These are phyloP conservation scores for Diaporthe capsici DNA, from an alignment of 2,329 filamentous ascomycete genomes.

Conservation along the genomic window DNA sequence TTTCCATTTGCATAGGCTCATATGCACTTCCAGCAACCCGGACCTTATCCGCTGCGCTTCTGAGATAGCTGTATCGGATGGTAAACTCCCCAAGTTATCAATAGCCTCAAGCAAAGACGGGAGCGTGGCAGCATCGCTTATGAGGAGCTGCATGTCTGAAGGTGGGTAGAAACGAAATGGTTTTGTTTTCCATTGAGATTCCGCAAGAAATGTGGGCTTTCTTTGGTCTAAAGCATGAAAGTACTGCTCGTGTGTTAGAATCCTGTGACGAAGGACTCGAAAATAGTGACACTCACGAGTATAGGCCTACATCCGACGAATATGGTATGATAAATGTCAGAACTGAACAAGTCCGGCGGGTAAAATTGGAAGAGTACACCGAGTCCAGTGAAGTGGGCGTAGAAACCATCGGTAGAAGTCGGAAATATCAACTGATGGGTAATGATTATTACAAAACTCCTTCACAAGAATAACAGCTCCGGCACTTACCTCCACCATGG, in stretches of 20 bases:
- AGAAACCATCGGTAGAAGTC: neutral
- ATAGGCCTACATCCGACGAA: constrained; percentile 13
- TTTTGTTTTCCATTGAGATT: neutral
- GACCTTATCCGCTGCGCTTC: neutral
- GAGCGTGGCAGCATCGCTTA: neutral
- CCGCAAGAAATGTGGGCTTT: neutral
- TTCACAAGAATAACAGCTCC: neutral
- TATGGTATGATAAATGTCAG: neutral
- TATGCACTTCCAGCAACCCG: neutral
- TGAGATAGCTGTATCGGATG: neutral
- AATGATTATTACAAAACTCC: neutral
- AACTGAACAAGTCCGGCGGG: constrained; percentile 7
- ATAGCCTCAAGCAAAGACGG: constrained; percentile 1
- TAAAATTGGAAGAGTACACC: constrained; percentile 11
- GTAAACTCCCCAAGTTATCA: neutral
- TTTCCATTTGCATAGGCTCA: neutral
- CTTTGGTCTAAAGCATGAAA: constrained; percentile 5
- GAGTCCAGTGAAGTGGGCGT: neutral
- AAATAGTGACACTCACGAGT: neutral
- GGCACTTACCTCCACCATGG: constrained; percentile 7
- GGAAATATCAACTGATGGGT: neutral
- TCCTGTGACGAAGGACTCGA: neutral
- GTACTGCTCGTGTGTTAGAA: neutral
- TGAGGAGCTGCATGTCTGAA: constrained; percentile 8
- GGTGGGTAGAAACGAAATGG: neutral